phyloP scores from a whole-genome alignment of 768 basidiomycete species.

The Leccinum rimulosum region DNA sequence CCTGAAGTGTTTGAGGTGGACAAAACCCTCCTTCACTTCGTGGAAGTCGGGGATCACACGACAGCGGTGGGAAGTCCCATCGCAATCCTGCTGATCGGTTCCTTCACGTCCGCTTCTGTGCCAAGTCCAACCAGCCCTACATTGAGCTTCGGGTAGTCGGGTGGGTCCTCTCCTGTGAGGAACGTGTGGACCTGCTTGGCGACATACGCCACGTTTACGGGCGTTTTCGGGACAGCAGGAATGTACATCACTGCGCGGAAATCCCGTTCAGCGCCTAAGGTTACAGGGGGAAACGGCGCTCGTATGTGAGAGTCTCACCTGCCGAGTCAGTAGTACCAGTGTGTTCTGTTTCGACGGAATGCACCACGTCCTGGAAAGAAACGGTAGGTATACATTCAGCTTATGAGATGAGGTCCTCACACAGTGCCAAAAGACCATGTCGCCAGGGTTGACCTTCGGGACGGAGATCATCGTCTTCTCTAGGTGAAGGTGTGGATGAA shows the following conservation, averaged over 20 bases:
- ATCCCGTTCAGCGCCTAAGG: background rate
- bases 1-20: too few relatives aligned
- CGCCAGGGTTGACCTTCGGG: conserved; percentile 71
- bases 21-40: too few relatives aligned
- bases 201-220: conserved; percentile 59
- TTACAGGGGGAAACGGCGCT: background rate
- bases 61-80: conserved; percentile 42
- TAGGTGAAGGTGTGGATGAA: conserved; percentile 68
- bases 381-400: background rate
- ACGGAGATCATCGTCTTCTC: conserved; percentile 66
- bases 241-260: conserved; percentile 69
- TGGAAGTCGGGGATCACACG: background rate
- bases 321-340: conserved; percentile 54
- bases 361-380: conserved; percentile 40
- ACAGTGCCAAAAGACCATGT: conserved; percentile 79
- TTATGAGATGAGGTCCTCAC: conserved; percentile 25
- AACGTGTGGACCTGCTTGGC: conserved; percentile 62
- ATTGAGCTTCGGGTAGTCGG: conserved; percentile 61
- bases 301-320: conserved; percentile 32
- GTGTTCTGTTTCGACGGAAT: conserved; percentile 50
- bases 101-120: conserved; percentile 37
- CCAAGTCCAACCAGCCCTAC: conserved; percentile 46
- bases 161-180: conserved; percentile 57
- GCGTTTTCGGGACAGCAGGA: conserved; percentile 65
- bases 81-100: conserved; percentile 34